Conservation (phyloP, 495 filamentous ascomycete species). For the Trichoderma erinaceum region DNA sequence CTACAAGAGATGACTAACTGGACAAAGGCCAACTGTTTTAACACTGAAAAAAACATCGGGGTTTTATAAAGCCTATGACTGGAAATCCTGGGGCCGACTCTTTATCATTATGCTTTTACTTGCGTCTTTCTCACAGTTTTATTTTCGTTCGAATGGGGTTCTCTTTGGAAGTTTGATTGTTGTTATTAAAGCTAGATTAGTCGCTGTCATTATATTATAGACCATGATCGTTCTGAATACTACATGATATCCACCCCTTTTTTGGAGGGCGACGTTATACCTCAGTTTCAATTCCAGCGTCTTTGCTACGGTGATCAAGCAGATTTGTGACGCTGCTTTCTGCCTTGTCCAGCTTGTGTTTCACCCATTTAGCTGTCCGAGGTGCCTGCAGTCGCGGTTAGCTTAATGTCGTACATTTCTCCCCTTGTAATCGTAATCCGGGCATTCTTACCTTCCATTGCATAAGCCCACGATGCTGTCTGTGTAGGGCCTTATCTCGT, state of each 20-base stretch:
- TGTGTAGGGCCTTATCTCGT: slow-evolving; percentile 52
- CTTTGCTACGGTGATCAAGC: slow-evolving; percentile 51
- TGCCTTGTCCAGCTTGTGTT: slow-evolving; percentile 52
- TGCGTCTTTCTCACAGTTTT: not conserved
- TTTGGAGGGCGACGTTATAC: slow-evolving; percentile 26
- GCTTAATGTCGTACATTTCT: not conserved
- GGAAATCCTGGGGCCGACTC: not conserved
- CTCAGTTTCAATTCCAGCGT: slow-evolving; percentile 57
- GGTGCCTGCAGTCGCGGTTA: not conserved
- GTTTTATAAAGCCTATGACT: not conserved
- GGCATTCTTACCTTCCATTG: slow-evolving; percentile 43
- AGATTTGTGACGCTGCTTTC: slow-evolving; percentile 47
- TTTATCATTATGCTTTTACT: too few relatives aligned
- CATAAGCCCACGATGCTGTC: slow-evolving; percentile 61
- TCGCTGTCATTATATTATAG: not conserved
- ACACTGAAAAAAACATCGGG: not conserved
- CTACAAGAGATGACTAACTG: not conserved
- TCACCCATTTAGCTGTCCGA: slow-evolving; percentile 52
- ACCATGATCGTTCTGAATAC: not conserved
- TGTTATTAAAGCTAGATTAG: not conserved
- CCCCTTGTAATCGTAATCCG: not conserved
- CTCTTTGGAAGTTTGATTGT: not conserved
- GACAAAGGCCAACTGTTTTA: not conserved
- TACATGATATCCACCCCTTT: slow-evolving; percentile 2
- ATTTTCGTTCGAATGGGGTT: not conserved